Evolutionary conservation across 2,329 filamentous ascomycete species (phyloP), one percentile per base, ranked within the genome.

Genomic region (Colletotrichum godetiae): DNA sequence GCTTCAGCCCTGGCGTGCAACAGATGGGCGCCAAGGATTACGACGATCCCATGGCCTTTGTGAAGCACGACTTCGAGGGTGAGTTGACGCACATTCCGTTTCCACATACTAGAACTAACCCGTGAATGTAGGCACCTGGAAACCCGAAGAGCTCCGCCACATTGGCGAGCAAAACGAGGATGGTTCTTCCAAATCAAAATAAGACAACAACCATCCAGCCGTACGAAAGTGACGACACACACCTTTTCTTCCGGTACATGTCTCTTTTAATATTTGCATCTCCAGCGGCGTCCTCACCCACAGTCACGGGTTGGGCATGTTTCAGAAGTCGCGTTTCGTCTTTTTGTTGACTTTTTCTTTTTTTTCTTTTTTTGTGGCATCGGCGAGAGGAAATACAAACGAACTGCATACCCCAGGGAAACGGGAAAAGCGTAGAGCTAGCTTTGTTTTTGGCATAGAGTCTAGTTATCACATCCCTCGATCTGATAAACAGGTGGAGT

Each of bases 61-160:
- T 99, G 74, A 95, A 97, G 85, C 97, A 99, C 84, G 92, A 95
- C 68, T 99, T 99, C 82, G 94, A 97, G 87, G 97, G 96, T 97
- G 86, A 77, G 88, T 82, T 63, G 13, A 7, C 8, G 13, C 29
- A 7, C 7, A 33, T 24, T 5, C 2, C 19, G 35, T 24, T 24
- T 56, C 19, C n/a, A 27, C n/a, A 31, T 15, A 24, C 24, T 8
- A n/a, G 10, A 10, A 35, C 60, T 63, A 35, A 72, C 49, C 22
- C 13, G 15, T 33, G 22, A 13, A 29, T 31, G 24, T 78, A 94
- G 92, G 92, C 61, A 92, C 92, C 4, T 95, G 92, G 92, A 95
- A 95, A 81, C 92, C 93, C 29, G 92, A 94, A 79, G 88, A 83
- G 77, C 90, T 93, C 79, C 88, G 92, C 75, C 91, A 94, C 78